These are phyloP conservation scores for Ramaria sp. DNA, from an alignment of 768 basidiomycete species.

Conservation along the genomic window DNA sequence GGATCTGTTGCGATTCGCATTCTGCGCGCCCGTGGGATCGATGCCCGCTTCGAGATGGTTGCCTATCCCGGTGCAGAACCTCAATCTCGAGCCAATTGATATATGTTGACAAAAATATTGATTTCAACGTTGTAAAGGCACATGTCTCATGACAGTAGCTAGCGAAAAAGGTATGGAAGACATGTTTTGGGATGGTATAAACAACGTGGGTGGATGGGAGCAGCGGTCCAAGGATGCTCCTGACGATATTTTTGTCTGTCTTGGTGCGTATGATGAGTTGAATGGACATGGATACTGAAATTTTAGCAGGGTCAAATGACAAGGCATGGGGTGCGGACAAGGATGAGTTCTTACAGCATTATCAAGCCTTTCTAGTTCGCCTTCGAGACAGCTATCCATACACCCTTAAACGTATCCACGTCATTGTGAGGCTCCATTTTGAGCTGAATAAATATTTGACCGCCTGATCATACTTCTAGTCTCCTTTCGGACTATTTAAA, in stretches of 20 bases:
- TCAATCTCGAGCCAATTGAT: no score
- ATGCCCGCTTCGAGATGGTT: constrained; percentile 6
- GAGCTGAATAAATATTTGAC: background rate
- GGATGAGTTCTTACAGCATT: constrained; percentile 2
- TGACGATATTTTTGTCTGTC: constrained; percentile 3
- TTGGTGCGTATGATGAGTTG: background rate
- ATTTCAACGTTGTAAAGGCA: background rate
- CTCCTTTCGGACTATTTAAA: constrained; percentile 2
- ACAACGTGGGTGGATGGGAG: background rate
- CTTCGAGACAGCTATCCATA: background rate
- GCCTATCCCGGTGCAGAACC: constrained; percentile 1
- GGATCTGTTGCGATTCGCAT: constrained; percentile 1
- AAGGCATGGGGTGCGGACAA: constrained; percentile 3
- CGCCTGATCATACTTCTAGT: constrained; percentile 1
- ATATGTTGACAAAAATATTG: no score
- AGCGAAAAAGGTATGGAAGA: constrained; percentile 3
- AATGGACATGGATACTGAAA: background rate
- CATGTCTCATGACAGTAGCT: background rate
- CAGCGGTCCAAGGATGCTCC: background rate
- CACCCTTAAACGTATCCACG: background rate
- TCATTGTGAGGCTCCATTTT: background rate
- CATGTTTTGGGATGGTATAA: constrained; percentile 5
- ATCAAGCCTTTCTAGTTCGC: constrained; percentile 1
- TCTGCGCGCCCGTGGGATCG: background rate
- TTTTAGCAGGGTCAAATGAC: background rate